phyloP scores from a whole-genome alignment of 495 filamentous ascomycete genomes.

The Aspergillus egyptiacus region DNA sequence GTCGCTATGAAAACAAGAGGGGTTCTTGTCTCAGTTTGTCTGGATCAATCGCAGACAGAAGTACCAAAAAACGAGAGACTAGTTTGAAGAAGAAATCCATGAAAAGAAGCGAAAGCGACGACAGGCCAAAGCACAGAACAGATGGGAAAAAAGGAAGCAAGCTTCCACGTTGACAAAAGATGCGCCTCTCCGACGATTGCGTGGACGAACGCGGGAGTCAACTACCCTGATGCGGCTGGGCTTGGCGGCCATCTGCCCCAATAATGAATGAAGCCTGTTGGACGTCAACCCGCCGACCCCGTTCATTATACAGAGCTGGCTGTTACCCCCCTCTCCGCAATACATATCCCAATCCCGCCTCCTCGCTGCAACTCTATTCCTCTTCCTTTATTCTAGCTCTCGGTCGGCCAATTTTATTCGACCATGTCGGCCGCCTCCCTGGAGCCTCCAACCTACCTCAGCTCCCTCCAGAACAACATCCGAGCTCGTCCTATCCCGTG shows the following conservation, averaged over 20 bases:
- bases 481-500: slow-evolving; percentile 90
- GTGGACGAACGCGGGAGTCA: slow-evolving; percentile 18
- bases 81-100: slow-evolving; percentile 9
- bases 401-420: not conserved
- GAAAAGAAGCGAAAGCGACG: slow-evolving; percentile 1
- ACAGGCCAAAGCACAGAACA: too few species aligned
- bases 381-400: not conserved
- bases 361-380: not conserved
- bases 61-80: slow-evolving; percentile 10
- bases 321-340: not conserved
- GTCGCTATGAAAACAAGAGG: slow-evolving; percentile 12
- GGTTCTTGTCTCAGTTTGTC: not conserved
- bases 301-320: not conserved
- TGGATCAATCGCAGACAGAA: slow-evolving; percentile 4
- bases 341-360: too few species aligned
- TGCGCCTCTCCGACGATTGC: too few species aligned
- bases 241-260: slow-evolving; percentile 17
- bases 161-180: not conserved
- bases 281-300: slow-evolving; percentile 5
- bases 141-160: not conserved
- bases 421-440: slow-evolving; percentile 62
- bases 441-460: slow-evolving; percentile 85
- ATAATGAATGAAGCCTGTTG: slow-evolving; percentile 11
- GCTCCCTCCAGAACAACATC: slow-evolving; percentile 90
- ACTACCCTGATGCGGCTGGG: slow-evolving; percentile 18